Base-by-base conservation (phyloP, 78 protist species). In the Dictyostelium citrinum region DNA sequence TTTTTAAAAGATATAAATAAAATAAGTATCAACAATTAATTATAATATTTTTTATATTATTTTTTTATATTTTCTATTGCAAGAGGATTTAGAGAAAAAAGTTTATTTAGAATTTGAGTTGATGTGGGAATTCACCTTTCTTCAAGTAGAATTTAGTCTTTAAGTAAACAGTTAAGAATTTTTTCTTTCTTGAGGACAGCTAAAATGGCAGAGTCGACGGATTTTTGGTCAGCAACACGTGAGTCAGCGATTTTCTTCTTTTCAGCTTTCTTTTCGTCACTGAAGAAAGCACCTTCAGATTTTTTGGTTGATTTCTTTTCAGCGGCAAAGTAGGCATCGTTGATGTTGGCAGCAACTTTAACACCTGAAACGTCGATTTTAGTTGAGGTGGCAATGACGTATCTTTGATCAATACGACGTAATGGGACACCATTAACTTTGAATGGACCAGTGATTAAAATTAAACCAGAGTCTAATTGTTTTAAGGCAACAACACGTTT, bases 351-450 rank as follows among this genome's bases (percentile, higher is more conserved):
- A 83, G 43, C 37, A 77, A 97, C 76, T 35, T 93, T 85, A 49
- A 98, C 95, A 6, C 39, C 22, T 43, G 95, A 39, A 37, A 98
- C 41, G 20, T 96, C 97, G 43, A 99, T 97, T 92, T 95, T 96
- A 81, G 99, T 98, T 84, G 98, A 96, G 91, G 99, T 99, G 86
- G 99, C 99, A 68, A 98, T 97, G 90, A 98, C 97, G 95, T 93
- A 98, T 41, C 98, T 96, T 84, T 96, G 99, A 97, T 98, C 96
- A 83, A 98, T 96, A 45, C 99, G 98, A 51, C 99, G 97, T 33
- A 99, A 97, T 45, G 99, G 99, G n/a, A 99, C 99, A 60, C 99
- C 99, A 95, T 99, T 99, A 90, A 98, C n/a, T 95, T 93, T 90
- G 98, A 88, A 98, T 64, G 99, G 99, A 46, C 99, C 99, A 43